Base-by-base conservation (phyloP, 2,329 filamentous ascomycete species). In the Scopulariopsis brevicaulis region DNA sequence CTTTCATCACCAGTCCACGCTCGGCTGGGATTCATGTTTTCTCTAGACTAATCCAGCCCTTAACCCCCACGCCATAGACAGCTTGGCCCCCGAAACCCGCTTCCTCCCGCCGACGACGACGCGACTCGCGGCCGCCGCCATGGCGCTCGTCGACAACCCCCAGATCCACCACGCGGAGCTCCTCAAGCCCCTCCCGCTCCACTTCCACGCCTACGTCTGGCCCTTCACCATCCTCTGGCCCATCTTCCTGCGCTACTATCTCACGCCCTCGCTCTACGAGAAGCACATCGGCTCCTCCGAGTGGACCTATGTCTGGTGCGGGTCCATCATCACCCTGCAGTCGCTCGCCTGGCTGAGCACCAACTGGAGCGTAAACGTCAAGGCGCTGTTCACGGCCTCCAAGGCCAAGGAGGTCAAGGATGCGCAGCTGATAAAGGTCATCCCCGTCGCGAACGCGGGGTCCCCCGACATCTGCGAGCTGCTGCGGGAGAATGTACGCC, bases 241-340 rank as follows among this genome's bases (percentile, higher is more conserved):
- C 56, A 75, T 88, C 66, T 97, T 97, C 73, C 82, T 96, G 63
- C 84, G 89, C 70, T 85, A 92, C 72, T 97, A 96, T 71, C 83
- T 96, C 57, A 87, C 84, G 24, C 79, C 85, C 61, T 86, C 90
- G 57, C 84, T 89, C 64, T 99, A 99, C 73, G 87, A 96, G 64
- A 87, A 86, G 69, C 86, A 97, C 76, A 95, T 99, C 63, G 84
- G 88, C 66, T 92, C 87, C n/a, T 85, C 88, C 65, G 94, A 99
- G 78, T 99, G 94, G 93, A 97, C 95, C 1, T 96, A 96, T 70
- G 90, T 99, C 62, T 99, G 90, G 85, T 83, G 87, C 63, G 93
- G 89, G 66, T 81, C 84, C 64, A 96, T 99, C 69, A 79, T 95
- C 70, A 96, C 92, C 12, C 68, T 87, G 59, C 95, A 99, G 76